Evolutionary conservation across 2,329 filamentous ascomycete species (phyloP), one percentile per base, ranked within the genome.

Genomic region (Xylaria sp.): DNA sequence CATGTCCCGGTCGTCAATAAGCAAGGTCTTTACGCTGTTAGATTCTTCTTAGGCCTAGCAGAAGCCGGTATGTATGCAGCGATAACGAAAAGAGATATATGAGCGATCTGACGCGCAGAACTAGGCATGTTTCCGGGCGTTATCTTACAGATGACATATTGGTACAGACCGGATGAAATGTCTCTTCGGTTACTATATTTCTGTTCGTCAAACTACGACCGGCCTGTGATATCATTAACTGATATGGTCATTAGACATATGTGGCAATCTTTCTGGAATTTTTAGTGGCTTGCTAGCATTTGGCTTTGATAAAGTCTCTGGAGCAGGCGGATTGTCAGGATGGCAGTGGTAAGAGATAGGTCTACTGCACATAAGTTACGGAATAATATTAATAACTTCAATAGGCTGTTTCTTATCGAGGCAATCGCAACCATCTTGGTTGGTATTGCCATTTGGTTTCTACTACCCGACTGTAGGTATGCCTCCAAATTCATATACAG

Each of bases 401-500:
- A 5, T 69, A 81, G 79, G 81, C 66, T 83, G 1, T 80, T 83
- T 63, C 69, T 83, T 1, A 72, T 76, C 5, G 84, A 87, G 73
- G 84, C 84, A 3, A 76, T 84, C 30, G 73, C 79, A 13, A 87
- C 85, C 0, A 76, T 87, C 8, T 58, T 83, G 1, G 55, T 84
- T 0, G 83, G 85, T 8, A 72, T 84, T 4, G 72, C 80, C 5
- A 81, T 87, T 13, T 87, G 83, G 77, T 86, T 88, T 60, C 62
- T 84, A 0, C 78, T 89, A 0, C 86, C 86, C 0, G 85, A 88
- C 70, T 87, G 83, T 84, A 73, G 70, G 79, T 64, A n/a, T 20
- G 20, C 1, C 18, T n/a, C 9, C 18, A n/a, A 4, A 3, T 28
- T 6, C 28, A 23, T 5, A n/a, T 13, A 7, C 2, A 15, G 15